Percentiles rank a stretch among this genome's conserved stretches.
Conservation (phyloP, 352 stramenopile species). For the Phytopythium oedochilum region DNA sequence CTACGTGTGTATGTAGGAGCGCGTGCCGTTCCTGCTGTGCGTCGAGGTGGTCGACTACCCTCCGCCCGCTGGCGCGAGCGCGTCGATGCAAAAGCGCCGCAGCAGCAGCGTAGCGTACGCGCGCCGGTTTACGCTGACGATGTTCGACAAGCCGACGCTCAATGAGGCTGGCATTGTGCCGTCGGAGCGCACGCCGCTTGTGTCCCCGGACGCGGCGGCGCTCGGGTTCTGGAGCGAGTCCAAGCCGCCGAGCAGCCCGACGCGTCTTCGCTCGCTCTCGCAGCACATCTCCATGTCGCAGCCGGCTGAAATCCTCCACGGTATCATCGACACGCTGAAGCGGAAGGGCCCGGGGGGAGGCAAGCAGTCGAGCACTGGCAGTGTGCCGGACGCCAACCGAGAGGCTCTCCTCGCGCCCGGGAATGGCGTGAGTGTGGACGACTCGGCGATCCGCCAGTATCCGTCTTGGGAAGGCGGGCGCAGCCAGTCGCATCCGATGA, state of each 20-base stretch:
- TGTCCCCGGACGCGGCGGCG: slow-evolving; percentile 54
- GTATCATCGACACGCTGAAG: slow-evolving; percentile 66
- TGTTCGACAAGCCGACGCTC: slow-evolving; percentile 54
- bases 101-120: slow-evolving; percentile 48
- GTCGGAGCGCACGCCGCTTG: slow-evolving; percentile 32
- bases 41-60: slow-evolving; percentile 75
- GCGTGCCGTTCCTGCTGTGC: slow-evolving; percentile 77
- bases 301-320: slow-evolving; percentile 54
- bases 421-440: slow-evolving; percentile 4
- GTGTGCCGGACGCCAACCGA: not conserved
- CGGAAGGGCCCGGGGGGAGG: slow-evolving; percentile 45
- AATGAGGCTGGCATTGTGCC: slow-evolving; percentile 23
- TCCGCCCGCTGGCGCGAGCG: slow-evolving; percentile 19
- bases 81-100: slow-evolving; percentile 23
- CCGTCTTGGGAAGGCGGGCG: slow-evolving; percentile 13
- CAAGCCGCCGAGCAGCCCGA: slow-evolving; percentile 44
- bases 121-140: slow-evolving; percentile 52
- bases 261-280: slow-evolving; percentile 62
- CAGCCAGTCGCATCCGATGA: slow-evolving; percentile 36
- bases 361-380: slow-evolving; percentile 10
- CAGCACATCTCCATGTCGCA: slow-evolving; percentile 70
- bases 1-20: slow-evolving; percentile 26
- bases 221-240: slow-evolving; percentile 84
- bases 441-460: not conserved
- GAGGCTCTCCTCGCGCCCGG: not conserved